These are phyloP conservation scores for Amaranthus hypochondriacus DNA, from an alignment of 148 eudicot species.

Conservation along the genomic window DNA sequence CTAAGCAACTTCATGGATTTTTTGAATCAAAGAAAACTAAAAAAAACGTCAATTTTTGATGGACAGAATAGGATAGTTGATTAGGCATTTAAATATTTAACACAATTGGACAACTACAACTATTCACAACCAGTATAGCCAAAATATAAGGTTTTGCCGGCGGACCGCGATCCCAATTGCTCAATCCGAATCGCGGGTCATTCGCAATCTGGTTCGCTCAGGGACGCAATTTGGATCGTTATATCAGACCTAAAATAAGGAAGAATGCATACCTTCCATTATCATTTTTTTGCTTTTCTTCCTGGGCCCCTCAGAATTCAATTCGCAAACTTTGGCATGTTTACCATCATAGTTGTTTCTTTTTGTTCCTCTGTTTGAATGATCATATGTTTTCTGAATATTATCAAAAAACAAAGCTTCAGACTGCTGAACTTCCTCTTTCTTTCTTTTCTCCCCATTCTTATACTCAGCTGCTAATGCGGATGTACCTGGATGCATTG, in stretches of 20 bases:
- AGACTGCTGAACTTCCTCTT: conserved; percentile 18
- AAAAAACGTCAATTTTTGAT: no score
- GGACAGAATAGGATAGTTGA: no score
- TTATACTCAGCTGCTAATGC: conserved; percentile 15
- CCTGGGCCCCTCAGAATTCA: conserved; percentile 22
- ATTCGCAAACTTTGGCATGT: conserved; percentile 13
- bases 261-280: conserved; percentile 25
- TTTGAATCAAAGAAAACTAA: no score
- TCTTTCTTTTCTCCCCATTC: conserved; percentile 32
- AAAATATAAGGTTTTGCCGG: no score
- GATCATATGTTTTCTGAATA: conserved; percentile 20
- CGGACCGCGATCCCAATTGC: no score
- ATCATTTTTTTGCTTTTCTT: conserved; percentile 24
- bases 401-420: conserved; percentile 15
- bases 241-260: not conserved
- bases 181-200: no score
- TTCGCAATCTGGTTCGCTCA: no score
- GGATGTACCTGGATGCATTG: conserved; percentile 10
- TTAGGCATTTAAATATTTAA: no score
- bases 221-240: no score
- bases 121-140: no score
- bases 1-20: no score
- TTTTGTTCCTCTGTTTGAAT: conserved; percentile 14
- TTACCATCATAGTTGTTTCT: conserved; percentile 19
- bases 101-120: no score